phyloP scores from a whole-genome alignment of 768 basidiomycete genomes.

The Baorangia bicolor region DNA sequence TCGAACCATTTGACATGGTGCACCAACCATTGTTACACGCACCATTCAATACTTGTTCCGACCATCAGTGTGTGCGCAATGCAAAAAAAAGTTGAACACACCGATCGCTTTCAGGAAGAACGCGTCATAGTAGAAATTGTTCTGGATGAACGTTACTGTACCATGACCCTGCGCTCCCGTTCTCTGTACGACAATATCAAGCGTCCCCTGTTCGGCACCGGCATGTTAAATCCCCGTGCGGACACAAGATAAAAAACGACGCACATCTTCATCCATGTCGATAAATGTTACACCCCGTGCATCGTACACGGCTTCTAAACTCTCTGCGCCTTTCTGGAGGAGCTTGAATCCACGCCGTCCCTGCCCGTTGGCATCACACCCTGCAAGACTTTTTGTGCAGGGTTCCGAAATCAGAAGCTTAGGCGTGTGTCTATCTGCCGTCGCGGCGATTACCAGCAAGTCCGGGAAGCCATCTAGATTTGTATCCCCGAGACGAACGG shows the following conservation, averaged over 20 bases:
- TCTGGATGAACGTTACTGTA: constrained; percentile 80
- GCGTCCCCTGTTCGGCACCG: constrained; percentile 59
- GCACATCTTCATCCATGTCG: constrained; percentile 94
- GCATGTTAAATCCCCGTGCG: background rate
- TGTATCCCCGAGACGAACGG: constrained; percentile 82
- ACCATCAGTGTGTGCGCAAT: constrained; percentile 1
- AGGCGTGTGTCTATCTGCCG: constrained; percentile 47
- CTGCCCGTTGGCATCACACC: constrained; percentile 50
- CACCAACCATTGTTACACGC: constrained; percentile 88
- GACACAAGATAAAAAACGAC: constrained; percentile 29
- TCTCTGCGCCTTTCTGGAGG: constrained; percentile 56
- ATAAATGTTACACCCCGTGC: constrained; percentile 77
- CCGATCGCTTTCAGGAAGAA: constrained; percentile 98
- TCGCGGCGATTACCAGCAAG: constrained; percentile 58
- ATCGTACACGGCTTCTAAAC: constrained; percentile 68
- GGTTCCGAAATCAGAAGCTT: constrained; percentile 63
- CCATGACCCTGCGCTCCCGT: constrained; percentile 65
- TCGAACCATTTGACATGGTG: constrained; percentile 54
- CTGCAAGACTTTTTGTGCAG: constrained; percentile 53
- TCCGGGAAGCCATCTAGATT: constrained; percentile 97
- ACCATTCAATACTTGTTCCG: constrained; percentile 76
- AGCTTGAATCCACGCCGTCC: constrained; percentile 65
- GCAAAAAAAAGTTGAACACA: constrained; percentile 35
- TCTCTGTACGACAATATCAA: constrained; percentile 92
- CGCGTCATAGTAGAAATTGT: constrained; percentile 97